Evolutionary conservation across 768 basidiomycete genomes (phyloP).

Genomic region (Calocera viscosa): DNA sequence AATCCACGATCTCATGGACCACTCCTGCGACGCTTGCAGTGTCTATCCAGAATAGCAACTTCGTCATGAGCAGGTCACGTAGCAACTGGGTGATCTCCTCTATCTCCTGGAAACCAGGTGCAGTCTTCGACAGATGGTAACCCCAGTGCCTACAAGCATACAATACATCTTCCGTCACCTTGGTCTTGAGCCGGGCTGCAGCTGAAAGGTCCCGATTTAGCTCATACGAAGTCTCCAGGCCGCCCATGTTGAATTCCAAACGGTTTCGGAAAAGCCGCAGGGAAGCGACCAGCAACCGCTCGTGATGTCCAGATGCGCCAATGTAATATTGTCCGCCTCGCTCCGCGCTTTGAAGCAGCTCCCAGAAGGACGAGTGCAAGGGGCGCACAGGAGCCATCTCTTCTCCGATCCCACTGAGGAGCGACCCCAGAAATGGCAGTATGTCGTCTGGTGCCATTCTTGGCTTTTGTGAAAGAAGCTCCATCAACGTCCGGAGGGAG

Average conservation of each 20-base stretch:
- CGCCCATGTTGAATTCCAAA: conserved; percentile 10
- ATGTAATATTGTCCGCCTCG: background rate
- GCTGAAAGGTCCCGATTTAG: conserved; percentile 1
- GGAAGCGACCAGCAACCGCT: background rate
- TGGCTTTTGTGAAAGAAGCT: too few species aligned
- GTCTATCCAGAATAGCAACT: too few species aligned
- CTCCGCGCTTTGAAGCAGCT: background rate
- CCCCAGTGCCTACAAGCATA: background rate
- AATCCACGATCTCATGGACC: too few species aligned
- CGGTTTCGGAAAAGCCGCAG: background rate
- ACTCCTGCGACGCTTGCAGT: too few species aligned
- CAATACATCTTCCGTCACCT: background rate
- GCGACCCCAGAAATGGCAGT: too few species aligned
- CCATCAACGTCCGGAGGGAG: too few species aligned
- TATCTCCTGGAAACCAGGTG: background rate
- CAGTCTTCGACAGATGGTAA: background rate
- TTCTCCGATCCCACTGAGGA: background rate
- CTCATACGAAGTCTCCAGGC: background rate
- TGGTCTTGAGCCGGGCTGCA: background rate
- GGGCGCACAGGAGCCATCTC: background rate
- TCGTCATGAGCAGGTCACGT: too few species aligned
- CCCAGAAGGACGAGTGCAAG: background rate
- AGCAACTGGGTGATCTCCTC: too few species aligned
- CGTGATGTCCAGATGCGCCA: background rate
- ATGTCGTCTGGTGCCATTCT: too few species aligned